A percentile compares a stretch with the other conserved stretches of the same genome.
Evolutionary conservation across 805 yeast genomes (phyloP).

Genomic region (Cyberlindnera galapagoensis): DNA sequence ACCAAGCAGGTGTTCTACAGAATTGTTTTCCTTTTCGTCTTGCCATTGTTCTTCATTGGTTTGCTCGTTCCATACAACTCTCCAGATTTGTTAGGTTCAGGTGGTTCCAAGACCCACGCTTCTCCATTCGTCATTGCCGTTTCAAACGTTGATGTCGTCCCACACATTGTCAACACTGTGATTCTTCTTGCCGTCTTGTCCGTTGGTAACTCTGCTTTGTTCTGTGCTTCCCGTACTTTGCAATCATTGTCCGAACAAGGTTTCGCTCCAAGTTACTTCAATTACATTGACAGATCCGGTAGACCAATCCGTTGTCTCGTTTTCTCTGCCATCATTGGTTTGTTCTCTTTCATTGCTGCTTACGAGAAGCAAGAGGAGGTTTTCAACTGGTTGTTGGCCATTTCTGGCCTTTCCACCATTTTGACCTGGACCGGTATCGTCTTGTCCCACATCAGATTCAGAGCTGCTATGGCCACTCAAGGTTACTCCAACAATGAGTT

Average conservation of each 20-base stretch:
- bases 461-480: slow-evolving; percentile 51
- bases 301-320: slow-evolving; percentile 53
- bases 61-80: slow-evolving; percentile 55
- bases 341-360: slow-evolving; percentile 65
- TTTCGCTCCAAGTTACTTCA: slow-evolving; percentile 49
- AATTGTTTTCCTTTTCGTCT: slow-evolving; percentile 50
- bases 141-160: slow-evolving; percentile 51
- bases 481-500: slow-evolving; percentile 44
- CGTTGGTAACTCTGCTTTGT: slow-evolving; percentile 72
- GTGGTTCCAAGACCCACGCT: slow-evolving; percentile 47
- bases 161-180: slow-evolving; percentile 69
- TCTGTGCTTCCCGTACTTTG: slow-evolving; percentile 65
- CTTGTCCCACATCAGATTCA: slow-evolving; percentile 49
- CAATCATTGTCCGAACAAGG: slow-evolving; percentile 67
- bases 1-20: slow-evolving; percentile 63
- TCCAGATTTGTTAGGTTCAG: slow-evolving; percentile 40
- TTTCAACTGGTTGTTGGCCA: slow-evolving; percentile 58
- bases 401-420: slow-evolving; percentile 55
- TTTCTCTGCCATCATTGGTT: slow-evolving; percentile 46
- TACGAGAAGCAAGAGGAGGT: slow-evolving; percentile 49
- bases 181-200: slow-evolving; percentile 67
- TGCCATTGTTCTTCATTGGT: slow-evolving; percentile 48
- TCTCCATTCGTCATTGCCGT: slow-evolving; percentile 78
- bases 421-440: slow-evolving; percentile 60
- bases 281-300: slow-evolving; percentile 50